Base-by-base conservation (phyloP, 2,329 filamentous ascomycete genomes). In the Alternaria angustiovoidea region DNA sequence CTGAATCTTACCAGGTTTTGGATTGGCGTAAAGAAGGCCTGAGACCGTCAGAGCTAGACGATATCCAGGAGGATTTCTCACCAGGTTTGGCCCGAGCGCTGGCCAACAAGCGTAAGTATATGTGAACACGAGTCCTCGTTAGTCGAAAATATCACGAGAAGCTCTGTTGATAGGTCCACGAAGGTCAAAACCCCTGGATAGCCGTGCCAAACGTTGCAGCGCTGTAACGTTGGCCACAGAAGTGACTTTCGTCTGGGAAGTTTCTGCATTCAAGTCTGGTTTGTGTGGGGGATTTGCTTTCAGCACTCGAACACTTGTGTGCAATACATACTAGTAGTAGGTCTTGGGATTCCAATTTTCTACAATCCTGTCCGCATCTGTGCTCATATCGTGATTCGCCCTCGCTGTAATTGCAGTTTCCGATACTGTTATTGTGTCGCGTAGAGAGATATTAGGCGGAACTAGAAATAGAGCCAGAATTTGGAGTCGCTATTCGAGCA, bases 21-120 rank as follows among this genome's bases (percentile, higher is more conserved):
- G 32, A 32, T 5, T 60, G 57, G 57, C 46, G 57, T 5, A 51
- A 36, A n/a, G 47, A 43, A 18, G 46, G 47, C 18, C 5, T n/a
- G 4, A 24, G 12, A 14, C 30, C 39, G 3, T 24, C 20, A 2
- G 53, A 46, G 7, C 20, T n/a, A 38, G 28, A 36, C 2, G 47
- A 26, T 2, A 32, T 41, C 4, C 20, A 32, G n/a, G 22, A 47
- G 11, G 41, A 8, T 14, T 11, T 12, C 9, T 24, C 32, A 12
- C 4, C 24, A 14, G 36, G 24, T 9, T 2, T 1, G 46, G 5
- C 24, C 8, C 9, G 8, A 20, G 9, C n/a, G 16, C 16, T n/a
- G 30, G 1, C 8, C 8, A 38, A 24, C 22, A 36, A 24, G 46
- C 32, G 20, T 5, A 36, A 24, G 20, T 24, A 8, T n/a, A 16